A percentile compares a stretch with the other conserved stretches of the same genome.
Evolutionary conservation across 208 protist species (phyloP).

Genomic region (Trichomonas vaginalis): DNA sequence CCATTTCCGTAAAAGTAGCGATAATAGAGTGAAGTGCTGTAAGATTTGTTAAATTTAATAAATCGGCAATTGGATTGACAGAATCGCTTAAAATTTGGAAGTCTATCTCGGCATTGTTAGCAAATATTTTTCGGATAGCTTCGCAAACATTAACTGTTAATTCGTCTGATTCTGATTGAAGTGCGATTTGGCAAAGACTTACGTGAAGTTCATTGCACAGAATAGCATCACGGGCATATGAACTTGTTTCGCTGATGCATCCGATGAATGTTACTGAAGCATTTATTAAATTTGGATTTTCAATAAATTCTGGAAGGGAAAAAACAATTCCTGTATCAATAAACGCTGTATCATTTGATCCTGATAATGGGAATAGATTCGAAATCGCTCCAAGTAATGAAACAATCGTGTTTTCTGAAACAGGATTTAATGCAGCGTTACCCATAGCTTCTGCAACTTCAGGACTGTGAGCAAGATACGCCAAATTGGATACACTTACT

Average conservation of each 20-base stretch:
- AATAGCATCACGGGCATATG: not conserved
- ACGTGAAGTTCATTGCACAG: not conserved
- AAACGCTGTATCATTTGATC: not conserved
- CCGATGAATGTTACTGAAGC: not conserved
- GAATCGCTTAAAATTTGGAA: not conserved
- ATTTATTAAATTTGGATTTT: not conserved
- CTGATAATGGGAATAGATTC: not conserved
- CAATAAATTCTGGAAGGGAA: not conserved
- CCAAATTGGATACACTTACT: not conserved
- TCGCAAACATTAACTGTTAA: not conserved
- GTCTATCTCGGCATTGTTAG: not conserved
- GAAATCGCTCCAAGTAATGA: not conserved
- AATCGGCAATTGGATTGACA: not conserved
- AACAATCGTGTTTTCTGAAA: not conserved
- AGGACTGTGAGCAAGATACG: not conserved
- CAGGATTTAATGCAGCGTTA: not conserved
- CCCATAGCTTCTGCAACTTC: not conserved
- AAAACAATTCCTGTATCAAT: not conserved
- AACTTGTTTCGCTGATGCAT: not conserved
- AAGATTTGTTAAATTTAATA: not conserved
- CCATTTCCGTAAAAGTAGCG: not conserved
- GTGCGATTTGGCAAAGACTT: not conserved
- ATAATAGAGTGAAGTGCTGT: not conserved
- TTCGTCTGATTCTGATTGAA: not conserved
- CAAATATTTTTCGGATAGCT: not conserved